Evolutionary conservation across 2,329 filamentous ascomycete species (phyloP).

Genomic region (Colletotrichum limetticola): DNA sequence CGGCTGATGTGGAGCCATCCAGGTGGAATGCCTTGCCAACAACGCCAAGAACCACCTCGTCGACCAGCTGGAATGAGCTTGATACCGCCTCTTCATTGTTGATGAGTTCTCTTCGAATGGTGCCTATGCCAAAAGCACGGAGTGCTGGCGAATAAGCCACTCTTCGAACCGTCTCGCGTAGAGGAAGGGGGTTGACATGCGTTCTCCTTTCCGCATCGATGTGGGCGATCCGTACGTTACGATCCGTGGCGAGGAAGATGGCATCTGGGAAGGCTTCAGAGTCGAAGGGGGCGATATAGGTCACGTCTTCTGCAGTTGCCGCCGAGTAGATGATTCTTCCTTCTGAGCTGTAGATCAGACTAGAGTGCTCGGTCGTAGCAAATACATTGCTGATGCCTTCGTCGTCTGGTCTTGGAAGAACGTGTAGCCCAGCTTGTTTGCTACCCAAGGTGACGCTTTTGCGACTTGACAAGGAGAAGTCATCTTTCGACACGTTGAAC

Average conservation of each 20-base stretch:
- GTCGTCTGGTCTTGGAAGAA: constrained; percentile 70
- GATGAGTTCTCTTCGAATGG: constrained; percentile 78
- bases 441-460: constrained; percentile 89
- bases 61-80: constrained; percentile 88
- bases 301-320: constrained; percentile 88
- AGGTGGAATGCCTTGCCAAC: constrained; percentile 77
- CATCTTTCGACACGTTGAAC: constrained; percentile 74
- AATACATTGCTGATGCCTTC: constrained; percentile 83
- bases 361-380: constrained; percentile 93
- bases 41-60: constrained; percentile 87
- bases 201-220: constrained; percentile 89
- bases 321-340: constrained; percentile 92
- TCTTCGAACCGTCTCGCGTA: constrained; percentile 85
- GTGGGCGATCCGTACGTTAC: constrained; percentile 80
- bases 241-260: constrained; percentile 82
- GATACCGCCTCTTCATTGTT: constrained; percentile 79
- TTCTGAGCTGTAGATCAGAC: constrained; percentile 90
- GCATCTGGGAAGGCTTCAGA: constrained; percentile 82
- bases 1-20: constrained; percentile 57
- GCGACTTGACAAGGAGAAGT: constrained; percentile 74
- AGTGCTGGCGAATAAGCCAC: constrained; percentile 85
- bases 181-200: constrained; percentile 82
- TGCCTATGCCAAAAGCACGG: constrained; percentile 87
- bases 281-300: constrained; percentile 85
- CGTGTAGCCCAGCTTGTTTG: constrained; percentile 83